Conservation (phyloP, 495 filamentous ascomycete species). For the Cercophora newfieldiana region DNA sequence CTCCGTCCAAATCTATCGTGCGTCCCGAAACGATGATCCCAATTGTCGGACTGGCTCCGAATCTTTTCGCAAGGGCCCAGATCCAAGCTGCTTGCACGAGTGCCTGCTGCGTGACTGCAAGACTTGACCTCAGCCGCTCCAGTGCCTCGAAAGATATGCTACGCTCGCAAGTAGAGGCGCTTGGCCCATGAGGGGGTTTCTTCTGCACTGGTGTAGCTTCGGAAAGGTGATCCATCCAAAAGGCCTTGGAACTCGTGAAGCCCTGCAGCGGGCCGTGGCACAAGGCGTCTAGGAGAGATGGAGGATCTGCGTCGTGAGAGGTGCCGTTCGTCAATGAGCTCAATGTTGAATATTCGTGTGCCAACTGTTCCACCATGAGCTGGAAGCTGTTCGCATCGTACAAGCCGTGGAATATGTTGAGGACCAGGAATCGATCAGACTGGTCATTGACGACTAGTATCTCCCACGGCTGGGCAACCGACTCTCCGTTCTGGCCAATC, state of each 20-base stretch:
- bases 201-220: background rate
- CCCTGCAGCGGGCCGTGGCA: constrained; percentile 59
- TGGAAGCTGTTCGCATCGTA: constrained; percentile 84
- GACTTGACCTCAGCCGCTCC: constrained; percentile 48
- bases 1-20: constrained; percentile 61
- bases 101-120: constrained; percentile 75
- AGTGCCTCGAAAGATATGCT: constrained; percentile 35
- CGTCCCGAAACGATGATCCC: constrained; percentile 73
- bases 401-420: constrained; percentile 80
- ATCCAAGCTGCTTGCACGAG: constrained; percentile 71
- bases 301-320: constrained; percentile 10
- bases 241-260: constrained; percentile 53
- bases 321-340: background rate
- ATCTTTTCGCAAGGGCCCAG: constrained; percentile 49
- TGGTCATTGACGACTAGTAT: constrained; percentile 41
- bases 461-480: constrained; percentile 33
- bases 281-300: constrained; percentile 54
- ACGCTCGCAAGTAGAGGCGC: constrained; percentile 20
- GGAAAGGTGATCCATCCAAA: constrained; percentile 66
- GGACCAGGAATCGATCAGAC: constrained; percentile 41
- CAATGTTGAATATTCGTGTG: constrained; percentile 41
- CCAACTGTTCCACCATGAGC: constrained; percentile 61
- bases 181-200: background rate
- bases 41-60: constrained; percentile 44
- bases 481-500: constrained; percentile 36